These are phyloP conservation scores for Microbotryum lychnidis-dioicae DNA, from an alignment of 1,284 basidiomycete genomes.

Conservation along the genomic window DNA sequence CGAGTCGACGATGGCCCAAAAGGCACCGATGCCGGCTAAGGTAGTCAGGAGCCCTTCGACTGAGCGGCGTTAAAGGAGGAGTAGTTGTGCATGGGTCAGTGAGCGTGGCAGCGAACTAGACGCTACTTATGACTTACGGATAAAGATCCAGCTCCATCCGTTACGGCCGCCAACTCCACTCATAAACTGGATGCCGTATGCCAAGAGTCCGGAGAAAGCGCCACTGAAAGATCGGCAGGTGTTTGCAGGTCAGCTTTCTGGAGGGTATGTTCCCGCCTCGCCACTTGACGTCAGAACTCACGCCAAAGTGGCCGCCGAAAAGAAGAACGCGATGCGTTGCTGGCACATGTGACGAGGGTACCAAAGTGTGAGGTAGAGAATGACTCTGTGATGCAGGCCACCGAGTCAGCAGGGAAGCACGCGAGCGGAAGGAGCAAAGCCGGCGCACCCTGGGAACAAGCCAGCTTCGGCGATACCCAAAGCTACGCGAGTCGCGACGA, in stretches of 20 bases:
- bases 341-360: conserved; percentile 2
- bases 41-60: conserved; percentile 53
- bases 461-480: conserved; percentile 62
- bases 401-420: neutral
- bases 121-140: neutral
- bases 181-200: conserved; percentile 47
- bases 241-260: too few species aligned
- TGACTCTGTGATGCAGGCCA: conserved; percentile 23
- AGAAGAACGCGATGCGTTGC: conserved; percentile 5
- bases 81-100: neutral
- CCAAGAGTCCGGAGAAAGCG: conserved; percentile 44
- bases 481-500: conserved; percentile 44
- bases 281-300: neutral
- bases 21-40: conserved; percentile 43
- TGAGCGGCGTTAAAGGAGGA: conserved; percentile 23
- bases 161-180: conserved; percentile 42
- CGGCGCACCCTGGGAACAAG: neutral
- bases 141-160: conserved; percentile 43
- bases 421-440: conserved; percentile 6
- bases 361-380: conserved; percentile 47
- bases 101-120: too few species aligned
- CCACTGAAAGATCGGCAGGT: conserved; percentile 11
- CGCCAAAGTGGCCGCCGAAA: neutral
- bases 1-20: conserved; percentile 44
- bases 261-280: too few species aligned